Conservation (phyloP, 768 basidiomycete species). For the Hemileccinum impolitum region DNA sequence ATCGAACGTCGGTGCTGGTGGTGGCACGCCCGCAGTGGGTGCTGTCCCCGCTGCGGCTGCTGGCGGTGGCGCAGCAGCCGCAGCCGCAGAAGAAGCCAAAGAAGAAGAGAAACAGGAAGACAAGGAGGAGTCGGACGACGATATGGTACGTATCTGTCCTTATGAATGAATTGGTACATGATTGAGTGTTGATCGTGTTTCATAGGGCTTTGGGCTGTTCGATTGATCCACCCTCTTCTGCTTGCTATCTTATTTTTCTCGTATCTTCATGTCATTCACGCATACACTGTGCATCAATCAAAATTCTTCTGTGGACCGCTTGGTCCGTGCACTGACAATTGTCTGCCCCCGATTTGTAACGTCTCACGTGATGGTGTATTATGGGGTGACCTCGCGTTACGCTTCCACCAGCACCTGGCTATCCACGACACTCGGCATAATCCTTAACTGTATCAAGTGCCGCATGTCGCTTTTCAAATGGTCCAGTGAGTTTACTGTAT, state of each 20-base stretch:
- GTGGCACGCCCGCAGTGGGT: conserved; percentile 74
- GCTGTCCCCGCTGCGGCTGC: conserved; percentile 49
- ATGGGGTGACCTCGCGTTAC: too few relatives aligned
- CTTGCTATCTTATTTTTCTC: conserved; percentile 26
- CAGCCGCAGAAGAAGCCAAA: conserved; percentile 70
- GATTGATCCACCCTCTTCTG: conserved; percentile 50
- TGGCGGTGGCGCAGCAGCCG: conserved; percentile 55
- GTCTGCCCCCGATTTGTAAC: too few relatives aligned
- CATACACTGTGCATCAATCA: conserved; percentile 24
- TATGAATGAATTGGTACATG: not conserved
- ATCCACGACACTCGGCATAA: too few relatives aligned
- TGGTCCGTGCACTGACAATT: conserved; percentile 21
- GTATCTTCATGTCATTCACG: conserved; percentile 16
- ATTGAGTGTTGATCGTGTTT: not conserved
- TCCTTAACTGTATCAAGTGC: too few relatives aligned
- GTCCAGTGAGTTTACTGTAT: too few relatives aligned
- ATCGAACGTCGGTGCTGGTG: conserved; percentile 91
- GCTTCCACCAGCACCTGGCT: too few relatives aligned
- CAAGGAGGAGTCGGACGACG: conserved; percentile 88
- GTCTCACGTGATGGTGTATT: not conserved
- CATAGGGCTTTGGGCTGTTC: conserved; percentile 93
- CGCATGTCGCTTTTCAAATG: conserved; percentile 3
- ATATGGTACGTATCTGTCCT: conserved; percentile 31
- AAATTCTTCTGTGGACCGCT: conserved; percentile 15
- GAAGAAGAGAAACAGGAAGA: conserved; percentile 85